Base-by-base conservation (phyloP, 306 rosid genomes). In the Prunus dulcis region DNA sequence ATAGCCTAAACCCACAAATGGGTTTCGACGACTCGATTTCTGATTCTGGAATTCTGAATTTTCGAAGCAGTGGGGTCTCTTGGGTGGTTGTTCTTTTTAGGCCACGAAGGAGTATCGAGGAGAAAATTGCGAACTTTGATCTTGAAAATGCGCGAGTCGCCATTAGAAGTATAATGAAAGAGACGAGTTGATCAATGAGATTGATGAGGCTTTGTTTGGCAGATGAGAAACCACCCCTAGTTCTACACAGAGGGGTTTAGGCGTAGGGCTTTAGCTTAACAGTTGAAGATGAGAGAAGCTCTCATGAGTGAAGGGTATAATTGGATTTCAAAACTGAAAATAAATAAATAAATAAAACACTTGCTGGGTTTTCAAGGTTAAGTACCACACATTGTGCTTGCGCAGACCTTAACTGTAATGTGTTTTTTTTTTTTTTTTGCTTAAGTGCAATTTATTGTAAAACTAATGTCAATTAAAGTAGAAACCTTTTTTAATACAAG, bases 101-200 rank as follows among this genome's bases (percentile, higher is more conserved):
- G 10, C 46, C 41, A 62, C 71, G 76, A 41, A 84, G 12, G 57
- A 87, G 46, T 22, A 28, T 14, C 3, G 93, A 80, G 41, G 75
- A 66, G 11, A 87, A 77, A 68, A 64, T 12, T 30, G 81, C 72
- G 2, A 78, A 19, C 64, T 69, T 83, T 34, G 73, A 87, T 79
- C 84, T 88, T 14, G 81, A 60, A 79, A 93, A 64, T 47, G 79
- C 86, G 56, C 89, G 92, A 73, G 46, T 32, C 11, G 91, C 83
- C 98, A 91, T 93, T 43, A 27, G 71, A 75, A 27, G 61, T 51
- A 6, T 13, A 50, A 14, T 34, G 51, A 60, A n/a, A 23, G 50
- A 12, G 5, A 28, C 14, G 45, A 63, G 43, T 30, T 63, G 46
- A 18, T 63, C 67, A 8, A 43, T 64, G 67, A 30, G n/a, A 1